Evolutionary conservation across 129 eudicot genomes (phyloP).

Genomic region (Kitagawia praeruptora): DNA sequence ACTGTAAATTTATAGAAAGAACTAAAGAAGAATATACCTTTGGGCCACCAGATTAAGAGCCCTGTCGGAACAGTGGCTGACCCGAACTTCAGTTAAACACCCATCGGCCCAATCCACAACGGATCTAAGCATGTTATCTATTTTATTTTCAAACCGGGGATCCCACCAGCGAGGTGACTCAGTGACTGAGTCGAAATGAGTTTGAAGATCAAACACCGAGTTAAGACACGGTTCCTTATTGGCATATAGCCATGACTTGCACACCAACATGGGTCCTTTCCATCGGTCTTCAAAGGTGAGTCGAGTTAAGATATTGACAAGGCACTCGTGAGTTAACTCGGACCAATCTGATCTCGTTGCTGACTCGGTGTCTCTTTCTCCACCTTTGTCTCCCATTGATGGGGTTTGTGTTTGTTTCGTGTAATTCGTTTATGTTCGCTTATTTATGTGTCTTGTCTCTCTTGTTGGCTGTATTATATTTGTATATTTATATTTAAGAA

Average conservation of each 20-base stretch:
- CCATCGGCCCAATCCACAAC: constrained; percentile 59
- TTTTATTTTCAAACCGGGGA: constrained; percentile 44
- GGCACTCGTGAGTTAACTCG: constrained; percentile 80
- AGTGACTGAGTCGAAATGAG: constrained; percentile 41
- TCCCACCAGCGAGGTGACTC: constrained; percentile 73
- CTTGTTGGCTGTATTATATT: too few species aligned
- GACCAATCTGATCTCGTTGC: constrained; percentile 54
- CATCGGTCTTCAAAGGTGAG: constrained; percentile 66
- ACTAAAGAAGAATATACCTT: constrained; percentile 32
- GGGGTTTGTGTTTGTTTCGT: too few species aligned
- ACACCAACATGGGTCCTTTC: constrained; percentile 57
- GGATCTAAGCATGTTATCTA: constrained; percentile 65
- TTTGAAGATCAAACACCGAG: constrained; percentile 54
- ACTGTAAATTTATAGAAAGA: too few species aligned
- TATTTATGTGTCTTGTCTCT: too few species aligned
- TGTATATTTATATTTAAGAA: too few species aligned
- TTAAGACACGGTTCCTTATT: constrained; percentile 70
- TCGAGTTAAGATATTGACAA: constrained; percentile 65
- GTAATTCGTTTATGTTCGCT: neutral
- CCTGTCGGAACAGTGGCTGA: constrained; percentile 79
- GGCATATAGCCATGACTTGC: constrained; percentile 78
- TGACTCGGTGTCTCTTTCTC: constrained; percentile 20
- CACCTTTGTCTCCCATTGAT: constrained; percentile 36
- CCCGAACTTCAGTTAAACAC: constrained; percentile 47
- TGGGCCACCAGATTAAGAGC: constrained; percentile 52